Conservation (phyloP, 768 basidiomycete species). For the Clavulina sp. region DNA sequence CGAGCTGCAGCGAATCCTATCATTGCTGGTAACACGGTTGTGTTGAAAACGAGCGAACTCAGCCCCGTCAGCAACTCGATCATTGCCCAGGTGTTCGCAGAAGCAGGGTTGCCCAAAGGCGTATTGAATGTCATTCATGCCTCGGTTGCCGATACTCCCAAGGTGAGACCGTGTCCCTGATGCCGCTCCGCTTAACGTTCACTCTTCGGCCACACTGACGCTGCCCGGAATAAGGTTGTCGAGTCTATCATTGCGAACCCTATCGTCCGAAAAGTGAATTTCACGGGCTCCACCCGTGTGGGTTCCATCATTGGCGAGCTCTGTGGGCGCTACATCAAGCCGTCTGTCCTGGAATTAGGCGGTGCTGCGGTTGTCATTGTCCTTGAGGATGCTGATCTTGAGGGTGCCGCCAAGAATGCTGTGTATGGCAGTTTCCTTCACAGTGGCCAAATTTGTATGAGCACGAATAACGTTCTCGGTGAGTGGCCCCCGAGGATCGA, state of each 20-base stretch:
- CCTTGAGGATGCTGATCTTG: constrained; percentile 80
- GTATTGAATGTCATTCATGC: constrained; percentile 21
- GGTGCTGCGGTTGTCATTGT: constrained; percentile 86
- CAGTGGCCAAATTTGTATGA: constrained; percentile 23
- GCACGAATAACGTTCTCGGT: constrained; percentile 42
- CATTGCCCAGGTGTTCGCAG: constrained; percentile 20
- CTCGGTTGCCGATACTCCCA: constrained; percentile 13
- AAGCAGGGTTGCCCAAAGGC: constrained; percentile 23
- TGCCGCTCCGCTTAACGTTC: neutral
- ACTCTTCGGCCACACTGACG: no score
- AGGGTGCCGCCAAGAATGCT: constrained; percentile 21
- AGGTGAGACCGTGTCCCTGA: neutral
- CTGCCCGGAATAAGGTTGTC: constrained; percentile 5
- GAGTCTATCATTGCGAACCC: constrained; percentile 16
- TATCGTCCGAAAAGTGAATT: constrained; percentile 16
- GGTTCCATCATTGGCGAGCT: constrained; percentile 19
- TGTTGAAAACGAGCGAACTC: constrained; percentile 20
- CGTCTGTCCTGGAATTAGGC: constrained; percentile 84
- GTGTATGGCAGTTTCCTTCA: constrained; percentile 19
- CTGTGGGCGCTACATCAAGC: constrained; percentile 23
- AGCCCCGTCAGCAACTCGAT: constrained; percentile 19
- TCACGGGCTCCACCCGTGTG: constrained; percentile 20
- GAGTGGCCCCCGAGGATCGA: constrained; percentile 69
- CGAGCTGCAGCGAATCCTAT: constrained; percentile 20
- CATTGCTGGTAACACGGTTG: constrained; percentile 23